phyloP scores from a whole-genome alignment of 106 monocot genomes.

The Allium cepa region DNA sequence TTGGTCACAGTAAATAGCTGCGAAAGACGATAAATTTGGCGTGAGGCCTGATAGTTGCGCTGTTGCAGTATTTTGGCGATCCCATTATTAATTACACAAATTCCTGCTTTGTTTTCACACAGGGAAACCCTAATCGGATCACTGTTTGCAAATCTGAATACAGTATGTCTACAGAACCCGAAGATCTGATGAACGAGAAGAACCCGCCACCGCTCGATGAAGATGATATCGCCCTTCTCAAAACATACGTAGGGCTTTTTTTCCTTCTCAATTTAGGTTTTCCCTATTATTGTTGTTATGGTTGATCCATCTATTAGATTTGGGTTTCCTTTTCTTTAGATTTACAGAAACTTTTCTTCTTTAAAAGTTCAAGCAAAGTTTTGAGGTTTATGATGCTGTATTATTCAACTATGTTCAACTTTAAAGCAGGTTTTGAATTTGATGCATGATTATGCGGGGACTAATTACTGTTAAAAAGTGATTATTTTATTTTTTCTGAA shows the following conservation, averaged over 20 bases:
- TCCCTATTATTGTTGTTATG: not conserved
- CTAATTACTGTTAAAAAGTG: not conserved
- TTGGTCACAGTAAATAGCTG: too few species aligned
- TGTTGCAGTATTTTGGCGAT: too few species aligned
- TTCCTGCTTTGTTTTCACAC: too few species aligned
- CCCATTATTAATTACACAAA: too few species aligned
- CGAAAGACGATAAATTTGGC: too few species aligned
- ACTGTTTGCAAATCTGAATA: not conserved
- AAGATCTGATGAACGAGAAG: constrained; percentile 67
- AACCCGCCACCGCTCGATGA: constrained; percentile 91
- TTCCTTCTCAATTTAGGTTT: not conserved
- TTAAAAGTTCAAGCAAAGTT: not conserved
- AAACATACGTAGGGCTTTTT: constrained; percentile 35
- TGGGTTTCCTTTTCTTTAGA: not conserved
- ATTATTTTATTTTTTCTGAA: not conserved
- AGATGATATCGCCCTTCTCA: constrained; percentile 93
- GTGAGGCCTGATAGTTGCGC: too few species aligned
- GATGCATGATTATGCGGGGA: not conserved
- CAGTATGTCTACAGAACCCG: constrained; percentile 66
- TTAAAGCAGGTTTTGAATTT: not conserved
- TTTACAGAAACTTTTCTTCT: not conserved
- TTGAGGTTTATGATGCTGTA: not conserved
- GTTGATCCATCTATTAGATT: not conserved
- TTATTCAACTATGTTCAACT: not conserved
- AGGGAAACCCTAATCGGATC: constrained; percentile 1